Evolutionary conservation across 495 filamentous ascomycete genomes (phyloP).

Genomic region (Talaromyces wortmannii): DNA sequence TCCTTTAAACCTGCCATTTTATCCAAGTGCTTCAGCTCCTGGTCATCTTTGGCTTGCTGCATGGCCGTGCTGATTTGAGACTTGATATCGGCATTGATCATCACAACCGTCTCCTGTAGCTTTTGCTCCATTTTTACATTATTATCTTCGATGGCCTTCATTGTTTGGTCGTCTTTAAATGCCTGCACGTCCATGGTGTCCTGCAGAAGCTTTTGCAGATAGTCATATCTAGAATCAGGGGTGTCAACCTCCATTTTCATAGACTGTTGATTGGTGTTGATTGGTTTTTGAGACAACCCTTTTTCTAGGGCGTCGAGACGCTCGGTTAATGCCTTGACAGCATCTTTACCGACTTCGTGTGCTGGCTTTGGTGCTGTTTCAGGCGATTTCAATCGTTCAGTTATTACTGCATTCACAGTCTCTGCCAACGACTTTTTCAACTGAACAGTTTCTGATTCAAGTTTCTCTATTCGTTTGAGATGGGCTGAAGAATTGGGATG

Average conservation of each 20-base stretch:
- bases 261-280: neutral
- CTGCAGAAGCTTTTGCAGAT: neutral
- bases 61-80: conserved; percentile 4
- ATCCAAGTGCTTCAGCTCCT: conserved; percentile 8
- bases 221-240: neutral
- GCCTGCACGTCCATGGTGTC: conserved; percentile 7
- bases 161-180: conserved; percentile 13
- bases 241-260: too few relatives aligned
- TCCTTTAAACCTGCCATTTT: neutral
- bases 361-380: too few relatives aligned
- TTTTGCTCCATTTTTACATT: neutral
- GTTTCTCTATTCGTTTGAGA: neutral
- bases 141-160: neutral
- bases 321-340: neutral
- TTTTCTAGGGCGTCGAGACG: neutral
- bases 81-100: conserved; percentile 1
- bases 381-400: neutral
- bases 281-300: neutral
- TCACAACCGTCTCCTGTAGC: neutral
- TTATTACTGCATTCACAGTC: neutral
- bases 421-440: neutral
- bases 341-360: neutral
- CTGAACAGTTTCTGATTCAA: neutral
- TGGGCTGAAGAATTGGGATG: neutral
- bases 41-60: conserved; percentile 7